Conservation (phyloP, 768 basidiomycete species). For the Leccinum ochraceum region DNA sequence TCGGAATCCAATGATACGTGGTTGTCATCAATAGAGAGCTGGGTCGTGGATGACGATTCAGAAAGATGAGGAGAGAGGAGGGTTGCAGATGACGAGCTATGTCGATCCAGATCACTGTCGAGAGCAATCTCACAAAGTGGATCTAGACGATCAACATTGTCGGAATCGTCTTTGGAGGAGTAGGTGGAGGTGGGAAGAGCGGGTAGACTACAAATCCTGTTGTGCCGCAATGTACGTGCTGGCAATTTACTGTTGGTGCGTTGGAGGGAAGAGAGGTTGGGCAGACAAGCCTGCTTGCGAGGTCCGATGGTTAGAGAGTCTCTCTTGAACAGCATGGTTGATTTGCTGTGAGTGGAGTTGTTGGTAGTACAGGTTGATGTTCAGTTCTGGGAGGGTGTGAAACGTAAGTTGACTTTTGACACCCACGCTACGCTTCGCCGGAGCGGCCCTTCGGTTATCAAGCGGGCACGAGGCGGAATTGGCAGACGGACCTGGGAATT, state of each 20-base stretch:
- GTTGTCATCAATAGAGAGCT: conserved; percentile 7
- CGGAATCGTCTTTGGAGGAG: conserved; percentile 3
- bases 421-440: background rate
- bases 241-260: conserved; percentile 8
- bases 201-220: conserved; percentile 17
- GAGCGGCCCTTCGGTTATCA: conserved; percentile 23
- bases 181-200: conserved; percentile 4
- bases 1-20: conserved; percentile 13
- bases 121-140: conserved; percentile 13
- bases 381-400: conserved; percentile 13
- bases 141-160: conserved; percentile 7
- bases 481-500: conserved; percentile 13
- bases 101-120: conserved; percentile 20
- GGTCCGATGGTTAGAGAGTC: conserved; percentile 10
- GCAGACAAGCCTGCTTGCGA: conserved; percentile 5
- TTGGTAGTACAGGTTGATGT: conserved; percentile 28
- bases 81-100: conserved; percentile 23
- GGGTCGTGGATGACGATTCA: conserved; percentile 1
- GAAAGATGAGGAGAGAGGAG: conserved; percentile 20
- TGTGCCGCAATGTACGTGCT: conserved; percentile 3
- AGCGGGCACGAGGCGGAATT: conserved; percentile 10
- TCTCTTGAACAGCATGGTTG: conserved; percentile 21
- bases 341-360: conserved; percentile 7
- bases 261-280: conserved; percentile 1
- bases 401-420: conserved; percentile 29